Conservation (phyloP, 306 rosid genomes). For the Lathyrus oleraceus region DNA sequence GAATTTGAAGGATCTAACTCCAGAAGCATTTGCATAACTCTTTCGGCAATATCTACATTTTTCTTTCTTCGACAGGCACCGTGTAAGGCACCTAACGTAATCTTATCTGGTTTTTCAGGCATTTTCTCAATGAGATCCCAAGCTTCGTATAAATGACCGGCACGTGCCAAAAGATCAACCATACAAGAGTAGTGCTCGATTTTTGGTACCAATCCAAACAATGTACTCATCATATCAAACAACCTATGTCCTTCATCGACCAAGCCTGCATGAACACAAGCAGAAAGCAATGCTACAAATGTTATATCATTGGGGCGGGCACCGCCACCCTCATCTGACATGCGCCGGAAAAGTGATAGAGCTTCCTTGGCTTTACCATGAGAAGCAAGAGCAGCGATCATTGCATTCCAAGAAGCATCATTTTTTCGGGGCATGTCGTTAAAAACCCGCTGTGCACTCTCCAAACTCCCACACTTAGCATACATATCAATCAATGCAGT, state of each 20-base stretch:
- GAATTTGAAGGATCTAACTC: constrained; percentile 90
- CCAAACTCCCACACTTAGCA: constrained; percentile 90
- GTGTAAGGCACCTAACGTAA: constrained; percentile 78
- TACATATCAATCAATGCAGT: constrained; percentile 93
- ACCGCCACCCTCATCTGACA: constrained; percentile 62
- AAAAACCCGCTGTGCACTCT: constrained; percentile 68
- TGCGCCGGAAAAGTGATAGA: constrained; percentile 60
- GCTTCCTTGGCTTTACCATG: constrained; percentile 85
- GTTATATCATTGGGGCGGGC: constrained; percentile 80
- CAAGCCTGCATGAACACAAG: constrained; percentile 88
- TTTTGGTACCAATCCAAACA: constrained; percentile 73
- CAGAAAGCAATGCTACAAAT: constrained; percentile 86
- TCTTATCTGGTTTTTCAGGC: constrained; percentile 89
- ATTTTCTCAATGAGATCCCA: constrained; percentile 79
- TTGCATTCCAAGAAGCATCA: constrained; percentile 94
- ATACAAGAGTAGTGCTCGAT: constrained; percentile 95
- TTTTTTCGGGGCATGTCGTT: constrained; percentile 72
- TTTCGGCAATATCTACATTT: constrained; percentile 67
- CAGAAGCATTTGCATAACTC: constrained; percentile 64
- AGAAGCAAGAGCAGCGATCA: constrained; percentile 94
- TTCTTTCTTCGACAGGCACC: constrained; percentile 76
- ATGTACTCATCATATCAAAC: constrained; percentile 68
- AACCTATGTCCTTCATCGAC: constrained; percentile 68
- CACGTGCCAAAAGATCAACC: constrained; percentile 90
- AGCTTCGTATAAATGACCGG: constrained; percentile 76